A percentile compares a stretch with the other conserved stretches of the same genome.
Conservation (phyloP, 306 rosid genomes). For the Acacia confusa region DNA sequence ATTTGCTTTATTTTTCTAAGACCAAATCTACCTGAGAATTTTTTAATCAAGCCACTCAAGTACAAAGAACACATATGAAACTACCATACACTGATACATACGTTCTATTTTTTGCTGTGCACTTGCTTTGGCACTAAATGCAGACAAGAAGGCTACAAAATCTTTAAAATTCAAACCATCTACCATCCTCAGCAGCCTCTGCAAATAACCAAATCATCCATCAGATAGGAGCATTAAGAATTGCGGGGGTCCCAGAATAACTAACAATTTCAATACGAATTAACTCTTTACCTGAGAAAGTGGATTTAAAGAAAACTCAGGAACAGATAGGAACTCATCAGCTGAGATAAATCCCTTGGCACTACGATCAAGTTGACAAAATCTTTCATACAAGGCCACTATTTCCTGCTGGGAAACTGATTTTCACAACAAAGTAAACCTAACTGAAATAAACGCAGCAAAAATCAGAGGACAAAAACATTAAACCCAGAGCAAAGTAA, state of each 20-base stretch:
- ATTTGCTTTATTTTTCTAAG: not conserved
- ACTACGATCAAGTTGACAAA: slow-evolving; percentile 94
- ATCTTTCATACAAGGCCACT: slow-evolving; percentile 80
- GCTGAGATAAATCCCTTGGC: slow-evolving; percentile 87
- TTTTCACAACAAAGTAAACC: slow-evolving; percentile 26
- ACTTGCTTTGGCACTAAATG: slow-evolving; percentile 75
- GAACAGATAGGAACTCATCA: slow-evolving; percentile 91
- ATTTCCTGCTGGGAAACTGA: slow-evolving; percentile 95
- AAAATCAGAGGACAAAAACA: not conserved
- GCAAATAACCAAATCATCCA: slow-evolving; percentile 38
- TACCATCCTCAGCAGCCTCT: slow-evolving; percentile 88
- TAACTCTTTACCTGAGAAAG: slow-evolving; percentile 70
- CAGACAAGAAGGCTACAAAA: slow-evolving; percentile 89
- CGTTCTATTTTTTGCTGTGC: slow-evolving; percentile 67
- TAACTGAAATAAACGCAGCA: slow-evolving; percentile 10
- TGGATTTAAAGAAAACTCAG: slow-evolving; percentile 92
- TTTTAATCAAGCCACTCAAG: not conserved
- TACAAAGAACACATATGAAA: not conserved
- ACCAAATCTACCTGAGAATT: not conserved
- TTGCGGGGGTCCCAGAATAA: not conserved
- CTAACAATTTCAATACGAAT: not conserved
- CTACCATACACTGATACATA: slow-evolving; percentile 34
- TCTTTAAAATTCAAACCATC: slow-evolving; percentile 91
- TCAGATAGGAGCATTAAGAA: slow-evolving; percentile 9
- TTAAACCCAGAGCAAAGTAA: not conserved